Evolutionary conservation across 352 stramenopile genomes (phyloP), one percentile per base, ranked within the genome.

Genomic region (Phytophthora ohioensis): DNA sequence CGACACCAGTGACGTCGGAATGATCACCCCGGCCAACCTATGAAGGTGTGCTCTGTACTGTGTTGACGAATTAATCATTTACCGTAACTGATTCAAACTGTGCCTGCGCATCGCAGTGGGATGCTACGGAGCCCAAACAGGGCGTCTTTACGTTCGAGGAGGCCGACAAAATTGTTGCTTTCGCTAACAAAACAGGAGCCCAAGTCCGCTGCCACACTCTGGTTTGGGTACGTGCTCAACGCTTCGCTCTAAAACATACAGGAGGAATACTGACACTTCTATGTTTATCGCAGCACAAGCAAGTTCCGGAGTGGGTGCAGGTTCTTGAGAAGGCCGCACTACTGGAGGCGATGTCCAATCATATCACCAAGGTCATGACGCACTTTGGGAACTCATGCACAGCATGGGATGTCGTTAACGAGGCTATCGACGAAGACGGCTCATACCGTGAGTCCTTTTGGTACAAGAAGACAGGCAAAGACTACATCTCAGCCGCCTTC

Each of bases 401-500:
- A 13, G 46, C 64, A 13, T 77, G 69, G 69, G 69, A 77, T 56
- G 58, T 77, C 35, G 59, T 77, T 8, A 71, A 61, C 34, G 73
- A 80, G 39, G 73, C 56, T 10, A 46, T 80, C 21, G 47, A 62
- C 17, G 69, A 77, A 17, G 69, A 80, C 46, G 73, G 62, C 4
- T 73, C 62, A 17, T 80, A 80, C 32, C 64, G 73, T 6, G 36
- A 73, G 46, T 80, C 73, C 1, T 80, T 80, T 32, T 80, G 73
- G 73, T 80, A 75, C 60, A 72, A 76, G 30, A 78, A 75, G 69
- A 72, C 61, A 4, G 73, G 73, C 35, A 70, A 68, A 27, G 73
- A 80, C 9, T 80, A 78, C 57, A 78, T 80, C 41, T 39, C 46
- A 10, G 53, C 52, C 13, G 73, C 73, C 27, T 80, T 71, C 60